These are phyloP conservation scores for Eimeria praecox DNA, from an alignment of 169 alveolate genomes.

Conservation along the genomic window DNA sequence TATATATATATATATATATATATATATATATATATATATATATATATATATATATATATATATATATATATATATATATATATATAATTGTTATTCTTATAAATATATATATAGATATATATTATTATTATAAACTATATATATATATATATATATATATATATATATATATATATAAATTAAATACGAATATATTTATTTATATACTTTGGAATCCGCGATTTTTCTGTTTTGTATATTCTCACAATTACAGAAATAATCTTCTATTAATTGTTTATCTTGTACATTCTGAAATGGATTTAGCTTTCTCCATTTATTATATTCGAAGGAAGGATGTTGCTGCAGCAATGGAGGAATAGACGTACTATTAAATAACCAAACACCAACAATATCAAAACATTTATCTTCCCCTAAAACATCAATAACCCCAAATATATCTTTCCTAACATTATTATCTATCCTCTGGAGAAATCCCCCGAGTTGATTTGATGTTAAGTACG, in stretches of 20 bases:
- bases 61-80: too few relatives aligned
- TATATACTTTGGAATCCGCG: slow-evolving; percentile 79
- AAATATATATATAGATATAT: too few relatives aligned
- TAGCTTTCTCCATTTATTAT: slow-evolving; percentile 92
- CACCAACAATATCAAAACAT: slow-evolving; percentile 96
- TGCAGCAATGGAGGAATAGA: slow-evolving; percentile 94
- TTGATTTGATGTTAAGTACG: slow-evolving; percentile 94
- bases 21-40: too few relatives aligned
- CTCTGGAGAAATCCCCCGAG: slow-evolving; percentile 97
- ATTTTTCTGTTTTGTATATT: slow-evolving; percentile 81
- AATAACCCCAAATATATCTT: slow-evolving; percentile 96
- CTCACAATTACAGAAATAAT: slow-evolving; percentile 96
- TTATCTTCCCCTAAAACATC: slow-evolving; percentile 96
- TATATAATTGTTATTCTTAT: too few relatives aligned
- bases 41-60: too few relatives aligned
- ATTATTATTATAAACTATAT: too few relatives aligned
- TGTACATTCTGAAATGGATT: slow-evolving; percentile 89
- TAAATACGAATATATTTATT: too few relatives aligned
- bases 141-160: too few relatives aligned
- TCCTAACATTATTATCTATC: slow-evolving; percentile 95
- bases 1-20: too few relatives aligned
- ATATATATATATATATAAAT: too few relatives aligned
- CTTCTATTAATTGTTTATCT: slow-evolving; percentile 93
- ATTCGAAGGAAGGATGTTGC: slow-evolving; percentile 98
- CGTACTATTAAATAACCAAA: slow-evolving; percentile 97